Conservation (phyloP, 177 flowering plant species). For the Tripterygium wilfordii region DNA sequence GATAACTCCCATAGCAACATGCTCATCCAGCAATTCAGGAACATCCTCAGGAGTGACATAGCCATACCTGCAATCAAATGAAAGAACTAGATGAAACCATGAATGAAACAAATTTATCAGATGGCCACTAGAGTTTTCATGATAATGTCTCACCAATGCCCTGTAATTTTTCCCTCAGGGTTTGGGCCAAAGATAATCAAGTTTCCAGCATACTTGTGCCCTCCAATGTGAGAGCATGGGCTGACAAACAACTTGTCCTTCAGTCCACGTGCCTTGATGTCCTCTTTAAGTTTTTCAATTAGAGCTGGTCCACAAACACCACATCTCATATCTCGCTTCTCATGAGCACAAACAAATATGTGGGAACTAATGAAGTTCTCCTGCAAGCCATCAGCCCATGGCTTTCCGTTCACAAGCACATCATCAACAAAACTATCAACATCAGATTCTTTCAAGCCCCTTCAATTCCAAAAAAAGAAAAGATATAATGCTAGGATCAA, state of each 20-base stretch:
- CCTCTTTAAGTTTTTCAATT: slow-evolving; percentile 65
- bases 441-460: slow-evolving; percentile 65
- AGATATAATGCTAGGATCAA: background rate
- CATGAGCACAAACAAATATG: slow-evolving; percentile 91
- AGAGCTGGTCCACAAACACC: slow-evolving; percentile 96
- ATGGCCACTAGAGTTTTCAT: no score
- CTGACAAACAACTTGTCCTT: slow-evolving; percentile 52
- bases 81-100: background rate
- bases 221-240: slow-evolving; percentile 90
- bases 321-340: slow-evolving; percentile 79
- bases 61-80: slow-evolving; percentile 78
- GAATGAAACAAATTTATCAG: no score
- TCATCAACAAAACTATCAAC: slow-evolving; percentile 82
- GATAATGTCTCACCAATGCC: slow-evolving; percentile 72
- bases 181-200: slow-evolving; percentile 61
- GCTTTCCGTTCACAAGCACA: slow-evolving; percentile 59
- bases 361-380: slow-evolving; percentile 59
- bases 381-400: slow-evolving; percentile 54
- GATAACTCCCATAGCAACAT: slow-evolving; percentile 73
- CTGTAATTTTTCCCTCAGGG: slow-evolving; percentile 53
- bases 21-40: slow-evolving; percentile 65
- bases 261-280: slow-evolving; percentile 53
- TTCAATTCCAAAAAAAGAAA: slow-evolving; percentile 14
- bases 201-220: slow-evolving; percentile 98
- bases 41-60: slow-evolving; percentile 92